Conservation (phyloP, 164 flowering plant genomes). For the Buxus sempervirens region DNA sequence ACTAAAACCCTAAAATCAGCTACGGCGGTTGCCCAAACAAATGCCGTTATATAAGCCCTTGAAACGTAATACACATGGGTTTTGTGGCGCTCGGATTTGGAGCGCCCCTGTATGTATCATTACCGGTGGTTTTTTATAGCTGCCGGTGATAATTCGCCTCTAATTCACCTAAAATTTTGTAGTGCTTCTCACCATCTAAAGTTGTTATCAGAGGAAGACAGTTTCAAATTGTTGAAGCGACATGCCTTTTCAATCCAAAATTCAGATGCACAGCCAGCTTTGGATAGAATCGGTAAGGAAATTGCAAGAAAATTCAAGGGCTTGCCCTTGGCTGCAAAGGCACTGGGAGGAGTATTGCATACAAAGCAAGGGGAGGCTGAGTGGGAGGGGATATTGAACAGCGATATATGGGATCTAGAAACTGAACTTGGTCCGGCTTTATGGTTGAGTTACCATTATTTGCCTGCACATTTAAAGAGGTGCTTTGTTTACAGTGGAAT, state of each 20-base stretch:
- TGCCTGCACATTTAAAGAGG: no score
- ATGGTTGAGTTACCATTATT: no score
- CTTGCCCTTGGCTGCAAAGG: constrained; percentile 1
- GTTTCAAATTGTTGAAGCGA: not conserved
- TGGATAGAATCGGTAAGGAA: not conserved
- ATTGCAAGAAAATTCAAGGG: constrained; percentile 1
- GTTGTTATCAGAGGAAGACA: not conserved
- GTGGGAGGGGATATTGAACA: not conserved
- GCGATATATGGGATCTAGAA: not conserved
- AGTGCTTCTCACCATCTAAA: not conserved
- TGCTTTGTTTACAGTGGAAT: no score
- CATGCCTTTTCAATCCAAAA: not conserved
- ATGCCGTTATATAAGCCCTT: no score
- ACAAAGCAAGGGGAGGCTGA: not conserved
- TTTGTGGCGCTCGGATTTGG: no score
- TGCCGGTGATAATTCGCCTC: no score
- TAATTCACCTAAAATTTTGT: not conserved
- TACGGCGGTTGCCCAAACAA: no score
- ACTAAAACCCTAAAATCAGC: no score
- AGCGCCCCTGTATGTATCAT: no score
- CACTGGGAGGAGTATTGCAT: constrained; percentile 1
- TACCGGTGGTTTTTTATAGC: no score
- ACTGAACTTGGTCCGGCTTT: no score
- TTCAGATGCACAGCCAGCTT: not conserved
- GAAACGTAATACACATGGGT: no score